phyloP scores from a whole-genome alignment of 306 rosid genomes.

The Pyrus bretschneideri region DNA sequence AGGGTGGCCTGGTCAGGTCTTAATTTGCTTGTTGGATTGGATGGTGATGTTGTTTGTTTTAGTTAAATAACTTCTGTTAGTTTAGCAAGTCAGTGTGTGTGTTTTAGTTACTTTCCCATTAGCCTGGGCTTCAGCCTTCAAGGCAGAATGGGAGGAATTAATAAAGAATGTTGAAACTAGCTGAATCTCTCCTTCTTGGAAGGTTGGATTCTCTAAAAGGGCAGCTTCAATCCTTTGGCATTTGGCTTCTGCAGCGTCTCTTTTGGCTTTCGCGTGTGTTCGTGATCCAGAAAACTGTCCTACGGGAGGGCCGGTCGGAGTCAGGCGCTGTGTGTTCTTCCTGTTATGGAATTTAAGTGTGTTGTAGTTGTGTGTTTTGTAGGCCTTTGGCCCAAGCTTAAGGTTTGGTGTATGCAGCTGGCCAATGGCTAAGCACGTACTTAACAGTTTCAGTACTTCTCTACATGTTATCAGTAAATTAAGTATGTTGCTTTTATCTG shows the following conservation, averaged over 20 bases:
- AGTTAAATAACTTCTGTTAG: not conserved
- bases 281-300: constrained; percentile 14
- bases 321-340: constrained; percentile 6
- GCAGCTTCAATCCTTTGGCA: constrained; percentile 99
- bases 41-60: constrained; percentile 18
- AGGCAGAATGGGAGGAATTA: constrained; percentile 4
- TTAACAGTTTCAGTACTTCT: not conserved
- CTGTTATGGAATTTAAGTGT: not conserved
- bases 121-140: not conserved
- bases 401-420: not conserved
- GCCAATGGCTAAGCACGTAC: not conserved
- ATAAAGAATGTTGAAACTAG: constrained; percentile 12
- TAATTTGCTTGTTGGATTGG: not conserved
- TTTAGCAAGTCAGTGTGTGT: not conserved
- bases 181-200: constrained; percentile 25
- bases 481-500: not conserved
- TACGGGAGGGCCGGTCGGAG: constrained; percentile 11
- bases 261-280: constrained; percentile 12
- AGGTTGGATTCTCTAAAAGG: constrained; percentile 59
- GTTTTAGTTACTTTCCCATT: not conserved
- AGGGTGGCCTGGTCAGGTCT: constrained; percentile 14
- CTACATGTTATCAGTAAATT: not conserved
- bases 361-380: not conserved
- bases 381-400: constrained; percentile 27
- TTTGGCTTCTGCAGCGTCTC: constrained; percentile 34